These are phyloP conservation scores for Penicillium arizonense DNA, from an alignment of 495 filamentous ascomycete genomes.

Conservation along the genomic window DNA sequence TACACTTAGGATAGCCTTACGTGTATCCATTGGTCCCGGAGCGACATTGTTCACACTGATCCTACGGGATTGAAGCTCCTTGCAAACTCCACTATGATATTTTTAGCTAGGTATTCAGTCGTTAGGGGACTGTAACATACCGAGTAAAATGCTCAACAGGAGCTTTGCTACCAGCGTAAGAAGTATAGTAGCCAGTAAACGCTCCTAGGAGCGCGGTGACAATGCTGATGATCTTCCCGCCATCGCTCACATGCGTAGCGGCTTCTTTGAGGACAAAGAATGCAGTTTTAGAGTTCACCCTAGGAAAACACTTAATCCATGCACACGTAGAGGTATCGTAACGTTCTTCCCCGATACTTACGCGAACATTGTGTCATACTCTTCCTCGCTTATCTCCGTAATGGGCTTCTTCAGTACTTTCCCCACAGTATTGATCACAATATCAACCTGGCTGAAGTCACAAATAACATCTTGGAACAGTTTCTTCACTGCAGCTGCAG, in stretches of 20 bases:
- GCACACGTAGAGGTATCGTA: too few species aligned
- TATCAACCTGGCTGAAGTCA: slow-evolving; percentile 46
- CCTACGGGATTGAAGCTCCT: slow-evolving; percentile 30
- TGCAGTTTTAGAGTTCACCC: slow-evolving; percentile 34
- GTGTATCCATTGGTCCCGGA: slow-evolving; percentile 40
- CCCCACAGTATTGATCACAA: slow-evolving; percentile 55
- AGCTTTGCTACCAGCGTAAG: slow-evolving; percentile 37
- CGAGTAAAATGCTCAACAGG: slow-evolving; percentile 39
- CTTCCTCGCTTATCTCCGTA: slow-evolving; percentile 44
- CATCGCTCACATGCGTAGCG: slow-evolving; percentile 29
- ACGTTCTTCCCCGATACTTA: slow-evolving; percentile 16
- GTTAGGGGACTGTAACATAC: slow-evolving; percentile 5
- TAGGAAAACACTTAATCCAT: too few species aligned
- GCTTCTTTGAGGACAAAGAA: slow-evolving; percentile 37
- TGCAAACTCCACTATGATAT: slow-evolving; percentile 20
- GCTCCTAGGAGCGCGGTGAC: slow-evolving; percentile 35
- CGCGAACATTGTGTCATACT: slow-evolving; percentile 47
- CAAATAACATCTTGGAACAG: slow-evolving; percentile 26
- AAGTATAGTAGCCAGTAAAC: slow-evolving; percentile 38
- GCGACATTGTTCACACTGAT: slow-evolving; percentile 36
- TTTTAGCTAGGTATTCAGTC: too few species aligned
- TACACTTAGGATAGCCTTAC: slow-evolving; percentile 10
- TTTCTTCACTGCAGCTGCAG: slow-evolving; percentile 27
- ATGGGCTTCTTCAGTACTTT: slow-evolving; percentile 47
- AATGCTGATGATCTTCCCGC: slow-evolving; percentile 36